Conservation (phyloP, 2,329 filamentous ascomycete genomes). For the Exutisphaerella laricina region DNA sequence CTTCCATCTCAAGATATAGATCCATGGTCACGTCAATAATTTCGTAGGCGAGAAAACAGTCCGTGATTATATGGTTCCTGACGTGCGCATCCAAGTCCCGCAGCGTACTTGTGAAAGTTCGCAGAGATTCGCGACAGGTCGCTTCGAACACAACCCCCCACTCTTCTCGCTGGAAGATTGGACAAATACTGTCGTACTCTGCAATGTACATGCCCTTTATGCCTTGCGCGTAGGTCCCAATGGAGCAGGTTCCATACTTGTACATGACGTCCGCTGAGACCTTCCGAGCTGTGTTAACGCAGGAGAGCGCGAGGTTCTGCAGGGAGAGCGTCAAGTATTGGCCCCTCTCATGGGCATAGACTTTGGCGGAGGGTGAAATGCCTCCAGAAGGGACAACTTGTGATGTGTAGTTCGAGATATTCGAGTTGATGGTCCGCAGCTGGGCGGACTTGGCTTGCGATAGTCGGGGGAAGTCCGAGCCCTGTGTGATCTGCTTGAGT, state of each 20-base stretch:
- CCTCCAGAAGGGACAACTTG: slow-evolving; percentile 25
- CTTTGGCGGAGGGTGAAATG: slow-evolving; percentile 59
- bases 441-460: slow-evolving; percentile 69
- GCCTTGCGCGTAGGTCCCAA: slow-evolving; percentile 79
- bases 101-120: slow-evolving; percentile 78
- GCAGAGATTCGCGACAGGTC: slow-evolving; percentile 71
- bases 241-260: slow-evolving; percentile 80
- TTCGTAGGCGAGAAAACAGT: slow-evolving; percentile 93
- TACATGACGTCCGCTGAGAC: slow-evolving; percentile 74
- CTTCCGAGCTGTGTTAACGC: slow-evolving; percentile 69
- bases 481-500: slow-evolving; percentile 86
- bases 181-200: slow-evolving; percentile 86
- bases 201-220: slow-evolving; percentile 82
- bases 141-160: slow-evolving; percentile 73
- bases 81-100: slow-evolving; percentile 87
- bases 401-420: slow-evolving; percentile 29
- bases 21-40: slow-evolving; percentile 84
- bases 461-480: slow-evolving; percentile 67
- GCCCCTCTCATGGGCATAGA: slow-evolving; percentile 80
- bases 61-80: slow-evolving; percentile 75
- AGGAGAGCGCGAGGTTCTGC: slow-evolving; percentile 81
- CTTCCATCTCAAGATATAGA: slow-evolving; percentile 72
- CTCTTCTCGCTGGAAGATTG: slow-evolving; percentile 78
- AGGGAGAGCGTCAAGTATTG: slow-evolving; percentile 79
- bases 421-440: slow-evolving; percentile 68